phyloP scores from a whole-genome alignment of 495 filamentous ascomycete species.

The Penicillium diatomitis region DNA sequence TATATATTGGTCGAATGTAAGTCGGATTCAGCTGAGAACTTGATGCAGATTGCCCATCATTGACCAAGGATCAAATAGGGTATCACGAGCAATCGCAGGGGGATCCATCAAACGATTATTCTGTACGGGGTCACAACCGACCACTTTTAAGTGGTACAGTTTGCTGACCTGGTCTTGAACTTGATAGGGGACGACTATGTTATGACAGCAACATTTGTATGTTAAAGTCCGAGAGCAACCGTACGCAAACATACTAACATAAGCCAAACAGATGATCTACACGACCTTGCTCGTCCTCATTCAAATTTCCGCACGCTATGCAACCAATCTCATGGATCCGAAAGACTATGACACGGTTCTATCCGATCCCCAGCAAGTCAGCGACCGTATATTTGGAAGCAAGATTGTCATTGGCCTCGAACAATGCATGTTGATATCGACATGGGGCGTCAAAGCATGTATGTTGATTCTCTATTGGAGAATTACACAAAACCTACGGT shows the following conservation, averaged over 20 bases:
- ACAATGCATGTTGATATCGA: slow-evolving; percentile 42
- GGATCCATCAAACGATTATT: slow-evolving; percentile 26
- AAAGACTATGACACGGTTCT: slow-evolving; percentile 40
- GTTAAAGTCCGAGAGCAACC: slow-evolving; percentile 1
- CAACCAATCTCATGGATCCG: slow-evolving; percentile 51
- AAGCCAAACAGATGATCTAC: slow-evolving; percentile 33
- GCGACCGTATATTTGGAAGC: slow-evolving; percentile 38
- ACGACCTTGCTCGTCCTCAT: slow-evolving; percentile 46
- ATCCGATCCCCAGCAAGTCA: slow-evolving; percentile 28
- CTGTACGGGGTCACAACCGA: slow-evolving; percentile 25
- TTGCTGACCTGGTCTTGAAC: background rate
- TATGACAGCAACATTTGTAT: slow-evolving; percentile 46
- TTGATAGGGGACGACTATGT: slow-evolving; percentile 44
- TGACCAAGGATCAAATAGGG: slow-evolving; percentile 10
- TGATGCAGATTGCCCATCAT: background rate
- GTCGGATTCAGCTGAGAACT: background rate
- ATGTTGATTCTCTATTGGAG: slow-evolving; percentile 43
- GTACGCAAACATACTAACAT: background rate
- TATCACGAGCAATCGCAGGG: slow-evolving; percentile 23
- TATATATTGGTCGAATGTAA: slow-evolving; percentile 28
- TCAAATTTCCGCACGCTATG: slow-evolving; percentile 46
- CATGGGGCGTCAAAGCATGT: slow-evolving; percentile 42
- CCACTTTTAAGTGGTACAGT: no score
- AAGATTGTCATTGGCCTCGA: slow-evolving; percentile 46
- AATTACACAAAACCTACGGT: slow-evolving; percentile 30